These are phyloP conservation scores for Perkinsus olseni DNA, from an alignment of 169 alveolate genomes.

Conservation along the genomic window DNA sequence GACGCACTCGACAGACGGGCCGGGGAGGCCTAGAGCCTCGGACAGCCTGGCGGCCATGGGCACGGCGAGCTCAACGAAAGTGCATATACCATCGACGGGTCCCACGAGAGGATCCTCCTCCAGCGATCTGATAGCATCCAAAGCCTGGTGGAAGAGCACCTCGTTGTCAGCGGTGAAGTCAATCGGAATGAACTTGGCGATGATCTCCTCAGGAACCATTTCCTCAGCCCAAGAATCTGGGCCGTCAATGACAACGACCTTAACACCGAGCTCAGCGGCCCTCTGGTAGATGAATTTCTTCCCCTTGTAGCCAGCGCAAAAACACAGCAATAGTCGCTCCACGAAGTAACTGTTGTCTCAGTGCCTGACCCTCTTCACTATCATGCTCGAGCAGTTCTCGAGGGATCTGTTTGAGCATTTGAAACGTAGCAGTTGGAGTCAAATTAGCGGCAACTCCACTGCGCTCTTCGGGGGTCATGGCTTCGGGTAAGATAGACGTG, in stretches of 20 bases:
- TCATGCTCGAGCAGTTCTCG: background rate
- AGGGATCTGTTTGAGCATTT: background rate
- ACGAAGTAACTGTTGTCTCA: background rate
- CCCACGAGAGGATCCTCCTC: background rate
- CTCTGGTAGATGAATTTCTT: background rate
- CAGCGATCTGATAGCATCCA: background rate
- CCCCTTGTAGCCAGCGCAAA: background rate
- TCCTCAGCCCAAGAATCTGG: background rate
- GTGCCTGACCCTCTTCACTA: background rate
- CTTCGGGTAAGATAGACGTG: background rate
- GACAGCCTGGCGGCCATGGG: background rate
- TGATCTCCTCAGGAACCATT: background rate
- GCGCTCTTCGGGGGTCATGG: background rate
- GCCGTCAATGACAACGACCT: background rate
- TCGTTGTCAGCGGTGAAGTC: background rate
- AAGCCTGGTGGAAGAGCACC: background rate
- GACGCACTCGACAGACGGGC: background rate
- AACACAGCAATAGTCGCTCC: background rate
- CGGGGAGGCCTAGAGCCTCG: background rate
- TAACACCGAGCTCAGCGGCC: background rate
- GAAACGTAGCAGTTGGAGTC: background rate
- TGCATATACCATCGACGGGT: background rate
- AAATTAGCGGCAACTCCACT: background rate
- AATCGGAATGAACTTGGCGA: background rate
- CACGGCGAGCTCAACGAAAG: background rate